phyloP scores from a whole-genome alignment of 257 asterid species.

The Solanum habrochaites region DNA sequence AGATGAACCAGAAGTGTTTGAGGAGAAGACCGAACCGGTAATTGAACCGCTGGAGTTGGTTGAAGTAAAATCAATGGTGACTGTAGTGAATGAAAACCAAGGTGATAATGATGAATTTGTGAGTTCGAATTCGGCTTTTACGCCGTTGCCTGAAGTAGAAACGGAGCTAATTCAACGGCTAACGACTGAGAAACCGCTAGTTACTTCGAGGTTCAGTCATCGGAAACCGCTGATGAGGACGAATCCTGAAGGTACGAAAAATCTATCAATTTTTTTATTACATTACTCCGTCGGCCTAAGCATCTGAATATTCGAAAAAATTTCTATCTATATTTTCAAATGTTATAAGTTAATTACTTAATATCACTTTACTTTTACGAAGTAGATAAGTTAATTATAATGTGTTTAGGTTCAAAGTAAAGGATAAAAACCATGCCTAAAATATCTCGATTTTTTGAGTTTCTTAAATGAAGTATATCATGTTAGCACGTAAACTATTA shows the following conservation, averaged over 20 bases:
- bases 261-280: not conserved
- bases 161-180: constrained; percentile 7
- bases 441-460: too few species aligned
- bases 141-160: constrained; percentile 4
- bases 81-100: not conserved
- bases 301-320: not conserved
- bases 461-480: not conserved
- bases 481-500: too few species aligned
- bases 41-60: constrained; percentile 14
- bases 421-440: accelerated
- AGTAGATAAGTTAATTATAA: not conserved
- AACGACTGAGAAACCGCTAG: constrained; percentile 40
- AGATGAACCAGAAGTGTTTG: constrained; percentile 2
- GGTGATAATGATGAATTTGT: constrained; percentile 3
- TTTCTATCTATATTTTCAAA: too few species aligned
- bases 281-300: not conserved
- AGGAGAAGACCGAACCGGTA: constrained; percentile 30
- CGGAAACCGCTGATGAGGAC: constrained; percentile 25
- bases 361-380: too few species aligned
- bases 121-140: not conserved
- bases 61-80: not conserved
- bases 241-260: constrained; percentile 39
- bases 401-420: not conserved
- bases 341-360: too few species aligned
- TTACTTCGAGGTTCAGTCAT: constrained; percentile 34